These are phyloP conservation scores for Phyllosticta ampelicida DNA, from an alignment of 2,329 filamentous ascomycete species.

Conservation along the genomic window DNA sequence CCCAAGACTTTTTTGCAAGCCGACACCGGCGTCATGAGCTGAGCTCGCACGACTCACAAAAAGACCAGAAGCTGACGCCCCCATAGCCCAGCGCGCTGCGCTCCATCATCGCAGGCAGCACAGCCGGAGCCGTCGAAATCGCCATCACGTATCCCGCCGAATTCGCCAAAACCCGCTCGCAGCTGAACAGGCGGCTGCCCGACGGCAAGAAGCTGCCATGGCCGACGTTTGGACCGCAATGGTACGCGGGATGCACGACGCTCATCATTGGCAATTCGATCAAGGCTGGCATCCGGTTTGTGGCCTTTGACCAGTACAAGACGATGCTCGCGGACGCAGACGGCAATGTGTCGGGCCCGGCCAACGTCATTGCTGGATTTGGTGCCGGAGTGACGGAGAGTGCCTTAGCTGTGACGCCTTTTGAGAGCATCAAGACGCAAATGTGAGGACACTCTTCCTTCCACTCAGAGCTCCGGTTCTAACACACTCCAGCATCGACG, in stretches of 20 bases:
- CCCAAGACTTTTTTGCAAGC: not conserved
- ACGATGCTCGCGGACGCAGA: slow-evolving; percentile 66
- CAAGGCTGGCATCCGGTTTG: slow-evolving; percentile 92
- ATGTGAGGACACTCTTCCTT: slow-evolving; percentile 34
- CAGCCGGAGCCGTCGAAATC: slow-evolving; percentile 92
- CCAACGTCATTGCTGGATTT: slow-evolving; percentile 87
- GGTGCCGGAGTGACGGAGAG: slow-evolving; percentile 92
- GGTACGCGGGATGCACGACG: slow-evolving; percentile 97
- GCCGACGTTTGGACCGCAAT: slow-evolving; percentile 86
- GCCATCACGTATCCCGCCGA: slow-evolving; percentile 92
- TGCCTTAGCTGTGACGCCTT: slow-evolving; percentile 85
- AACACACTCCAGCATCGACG: slow-evolving; percentile 60
- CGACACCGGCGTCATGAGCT: not conserved
- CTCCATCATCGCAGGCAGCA: slow-evolving; percentile 82
- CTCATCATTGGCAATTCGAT: slow-evolving; percentile 92
- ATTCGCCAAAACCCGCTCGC: slow-evolving; percentile 91
- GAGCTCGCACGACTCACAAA: not conserved
- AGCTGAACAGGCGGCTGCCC: slow-evolving; percentile 76
- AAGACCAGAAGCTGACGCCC: not conserved
- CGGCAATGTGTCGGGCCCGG: slow-evolving; percentile 80
- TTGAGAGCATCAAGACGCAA: slow-evolving; percentile 97
- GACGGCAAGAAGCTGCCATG: slow-evolving; percentile 82
- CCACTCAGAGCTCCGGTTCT: not conserved
- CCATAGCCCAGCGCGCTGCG: slow-evolving; percentile 65
- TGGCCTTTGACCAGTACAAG: slow-evolving; percentile 95